A percentile compares a stretch with the other conserved stretches of the same genome.
These are phyloP conservation scores for Penicillium sp. DNA, from an alignment of 2,329 filamentous ascomycete genomes.

Conservation along the genomic window DNA sequence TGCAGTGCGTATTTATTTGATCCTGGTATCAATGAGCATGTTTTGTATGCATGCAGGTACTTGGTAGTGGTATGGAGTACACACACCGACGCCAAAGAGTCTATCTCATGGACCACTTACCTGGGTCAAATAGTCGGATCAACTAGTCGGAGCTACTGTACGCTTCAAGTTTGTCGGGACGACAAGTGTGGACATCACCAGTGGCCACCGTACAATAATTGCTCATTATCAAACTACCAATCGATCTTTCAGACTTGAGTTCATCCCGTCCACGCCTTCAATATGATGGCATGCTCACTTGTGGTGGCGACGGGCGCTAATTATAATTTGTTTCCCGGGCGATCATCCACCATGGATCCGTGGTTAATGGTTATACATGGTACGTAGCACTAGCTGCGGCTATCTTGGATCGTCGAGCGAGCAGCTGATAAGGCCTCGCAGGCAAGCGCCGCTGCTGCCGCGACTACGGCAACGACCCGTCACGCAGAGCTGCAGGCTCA, in stretches of 20 bases:
- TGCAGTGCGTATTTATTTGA: neutral
- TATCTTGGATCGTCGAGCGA: conserved; percentile 67
- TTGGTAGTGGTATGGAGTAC: neutral
- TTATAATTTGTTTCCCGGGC: neutral
- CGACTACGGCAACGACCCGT: conserved; percentile 61
- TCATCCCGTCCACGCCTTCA: neutral
- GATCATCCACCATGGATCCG: conserved; percentile 15
- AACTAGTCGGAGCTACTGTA: conserved; percentile 1
- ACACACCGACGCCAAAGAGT: neutral
- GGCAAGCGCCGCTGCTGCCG: conserved; percentile 59
- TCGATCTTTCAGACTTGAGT: too few species aligned
- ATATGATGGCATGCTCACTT: neutral
- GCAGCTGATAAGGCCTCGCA: conserved; percentile 85
- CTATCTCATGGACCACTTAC: neutral
- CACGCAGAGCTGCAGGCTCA: conserved; percentile 58
- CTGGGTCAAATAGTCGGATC: neutral
- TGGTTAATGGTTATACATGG: conserved; percentile 10
- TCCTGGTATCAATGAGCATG: neutral
- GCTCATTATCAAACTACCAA: too few species aligned
- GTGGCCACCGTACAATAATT: too few species aligned
- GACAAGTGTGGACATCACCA: neutral
- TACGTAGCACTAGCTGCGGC: neutral
- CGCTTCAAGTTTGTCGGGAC: neutral
- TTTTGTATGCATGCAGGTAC: neutral
- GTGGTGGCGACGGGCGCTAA: neutral